Conservation (phyloP, 2,329 filamentous ascomycete species). For the Aureobasidium subglaciale region DNA sequence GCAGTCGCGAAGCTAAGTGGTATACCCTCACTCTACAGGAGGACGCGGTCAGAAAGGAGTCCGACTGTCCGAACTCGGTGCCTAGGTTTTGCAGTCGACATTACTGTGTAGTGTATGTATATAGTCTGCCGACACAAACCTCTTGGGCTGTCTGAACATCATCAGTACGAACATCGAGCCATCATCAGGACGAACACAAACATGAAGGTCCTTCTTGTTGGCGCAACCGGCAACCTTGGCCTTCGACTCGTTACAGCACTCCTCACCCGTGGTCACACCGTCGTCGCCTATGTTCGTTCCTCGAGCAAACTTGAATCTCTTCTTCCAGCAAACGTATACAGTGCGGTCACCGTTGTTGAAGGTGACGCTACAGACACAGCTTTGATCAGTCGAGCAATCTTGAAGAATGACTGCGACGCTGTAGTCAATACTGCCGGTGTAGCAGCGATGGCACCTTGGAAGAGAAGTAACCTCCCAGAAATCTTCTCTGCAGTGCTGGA, state of each 20-base stretch:
- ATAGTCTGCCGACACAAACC: neutral
- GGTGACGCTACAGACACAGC: constrained; percentile 33
- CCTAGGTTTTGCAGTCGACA: neutral
- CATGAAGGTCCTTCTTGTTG: constrained; percentile 37
- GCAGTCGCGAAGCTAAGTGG: neutral
- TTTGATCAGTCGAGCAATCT: constrained; percentile 31
- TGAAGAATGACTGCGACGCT: constrained; percentile 32
- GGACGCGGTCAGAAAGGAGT: neutral
- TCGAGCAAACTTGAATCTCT: constrained; percentile 31
- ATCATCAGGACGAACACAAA: neutral
- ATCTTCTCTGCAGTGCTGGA: constrained; percentile 33
- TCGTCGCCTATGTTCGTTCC: constrained; percentile 36
- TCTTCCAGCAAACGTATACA: constrained; percentile 28
- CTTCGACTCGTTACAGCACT: constrained; percentile 31
- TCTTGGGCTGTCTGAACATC: neutral
- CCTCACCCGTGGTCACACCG: constrained; percentile 30
- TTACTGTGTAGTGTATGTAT: too few relatives aligned
- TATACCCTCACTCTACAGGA: neutral
- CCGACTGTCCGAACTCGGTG: neutral
- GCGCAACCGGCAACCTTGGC: constrained; percentile 35
- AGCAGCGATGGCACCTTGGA: constrained; percentile 33
- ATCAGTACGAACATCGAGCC: neutral
- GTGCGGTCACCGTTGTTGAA: constrained; percentile 29
- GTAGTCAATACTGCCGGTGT: constrained; percentile 36
- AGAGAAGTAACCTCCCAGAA: constrained; percentile 29